A percentile compares a stretch with the other conserved stretches of the same genome.
phyloP scores from a whole-genome alignment of 106 monocot genomes.

The Acanthochlamys bracteata region DNA sequence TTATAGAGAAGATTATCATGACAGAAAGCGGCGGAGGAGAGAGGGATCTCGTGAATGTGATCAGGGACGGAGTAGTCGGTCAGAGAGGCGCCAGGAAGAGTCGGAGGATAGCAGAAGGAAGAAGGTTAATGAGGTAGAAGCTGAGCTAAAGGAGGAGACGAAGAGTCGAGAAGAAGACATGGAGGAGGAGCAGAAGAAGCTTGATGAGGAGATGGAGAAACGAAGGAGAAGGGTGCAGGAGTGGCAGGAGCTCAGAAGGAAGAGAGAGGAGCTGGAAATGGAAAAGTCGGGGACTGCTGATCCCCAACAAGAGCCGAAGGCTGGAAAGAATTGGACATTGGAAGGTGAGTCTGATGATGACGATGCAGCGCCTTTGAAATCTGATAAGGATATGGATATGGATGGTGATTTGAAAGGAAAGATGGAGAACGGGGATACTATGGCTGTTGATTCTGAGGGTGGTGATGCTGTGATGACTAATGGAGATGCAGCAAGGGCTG shows the following conservation, averaged over 20 bases:
- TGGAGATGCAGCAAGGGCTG: slow-evolving; percentile 11
- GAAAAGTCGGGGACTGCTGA: slow-evolving; percentile 23
- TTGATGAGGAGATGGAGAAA: slow-evolving; percentile 52
- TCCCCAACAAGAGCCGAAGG: slow-evolving; percentile 15
- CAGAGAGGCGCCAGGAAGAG: slow-evolving; percentile 4
- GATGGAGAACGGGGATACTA: slow-evolving; percentile 5
- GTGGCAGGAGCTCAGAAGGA: slow-evolving; percentile 79
- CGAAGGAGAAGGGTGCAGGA: slow-evolving; percentile 74
- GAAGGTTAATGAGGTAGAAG: slow-evolving; percentile 13
- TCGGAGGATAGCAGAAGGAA: slow-evolving; percentile 14
- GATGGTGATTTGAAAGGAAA: slow-evolving; percentile 22
- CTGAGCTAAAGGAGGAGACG: slow-evolving; percentile 11
- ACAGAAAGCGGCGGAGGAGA: slow-evolving; percentile 5
- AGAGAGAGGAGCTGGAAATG: slow-evolving; percentile 44
- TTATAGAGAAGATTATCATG: slow-evolving; percentile 10
- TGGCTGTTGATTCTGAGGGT: too few species aligned
- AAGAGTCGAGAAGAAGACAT: slow-evolving; percentile 42
- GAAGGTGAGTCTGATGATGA: slow-evolving; percentile 98
- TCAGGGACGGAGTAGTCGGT: not conserved
- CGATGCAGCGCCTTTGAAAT: slow-evolving; percentile 22
- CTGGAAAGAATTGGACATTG: slow-evolving; percentile 88
- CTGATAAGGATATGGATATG: slow-evolving; percentile 22
- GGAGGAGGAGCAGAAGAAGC: slow-evolving; percentile 77
- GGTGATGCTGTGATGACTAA: slow-evolving; percentile 24
- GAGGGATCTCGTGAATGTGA: slow-evolving; percentile 2